phyloP scores from a whole-genome alignment of 225 moss, liverwort and hornwort species.

The Polytrichum commune region DNA sequence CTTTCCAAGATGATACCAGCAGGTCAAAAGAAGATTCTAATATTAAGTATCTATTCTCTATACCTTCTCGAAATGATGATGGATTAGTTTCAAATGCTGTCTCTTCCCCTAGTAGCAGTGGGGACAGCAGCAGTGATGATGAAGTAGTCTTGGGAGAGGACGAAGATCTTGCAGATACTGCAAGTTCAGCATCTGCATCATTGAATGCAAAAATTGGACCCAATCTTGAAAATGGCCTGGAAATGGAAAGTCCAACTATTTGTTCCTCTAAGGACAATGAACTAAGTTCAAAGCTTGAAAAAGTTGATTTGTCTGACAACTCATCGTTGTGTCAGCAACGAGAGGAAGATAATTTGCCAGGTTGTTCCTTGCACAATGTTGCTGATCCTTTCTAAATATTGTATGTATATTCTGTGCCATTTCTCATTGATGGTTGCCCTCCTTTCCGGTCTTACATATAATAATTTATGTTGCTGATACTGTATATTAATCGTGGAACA shows the following conservation, averaged over 20 bases:
- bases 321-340: slow-evolving; percentile 51
- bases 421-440: too few species aligned
- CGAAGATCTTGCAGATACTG: slow-evolving; percentile 89
- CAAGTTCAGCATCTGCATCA: slow-evolving; percentile 53
- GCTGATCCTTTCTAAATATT: too few species aligned
- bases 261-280: slow-evolving; percentile 46
- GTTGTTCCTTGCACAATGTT: slow-evolving; percentile 9
- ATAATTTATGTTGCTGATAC: too few species aligned
- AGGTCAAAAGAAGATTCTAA: slow-evolving; percentile 76
- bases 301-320: slow-evolving; percentile 64
- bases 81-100: slow-evolving; percentile 53
- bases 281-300: slow-evolving; percentile 65
- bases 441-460: too few species aligned
- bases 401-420: too few species aligned
- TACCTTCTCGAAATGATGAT: slow-evolving; percentile 67
- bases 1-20: slow-evolving; percentile 80
- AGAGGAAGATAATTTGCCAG: slow-evolving; percentile 29
- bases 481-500: too few species aligned
- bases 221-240: slow-evolving; percentile 42
- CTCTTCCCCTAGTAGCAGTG: slow-evolving; percentile 88
- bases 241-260: slow-evolving; percentile 45
- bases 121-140: slow-evolving; percentile 93
- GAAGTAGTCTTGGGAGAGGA: slow-evolving; percentile 95
- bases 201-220: slow-evolving; percentile 32
- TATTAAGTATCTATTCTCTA: slow-evolving; percentile 76